Percentiles rank a stretch among this genome's conserved stretches.
These are phyloP conservation scores for Furcasterigmium furcatum DNA, from an alignment of 2,329 filamentous ascomycete genomes.

Conservation along the genomic window DNA sequence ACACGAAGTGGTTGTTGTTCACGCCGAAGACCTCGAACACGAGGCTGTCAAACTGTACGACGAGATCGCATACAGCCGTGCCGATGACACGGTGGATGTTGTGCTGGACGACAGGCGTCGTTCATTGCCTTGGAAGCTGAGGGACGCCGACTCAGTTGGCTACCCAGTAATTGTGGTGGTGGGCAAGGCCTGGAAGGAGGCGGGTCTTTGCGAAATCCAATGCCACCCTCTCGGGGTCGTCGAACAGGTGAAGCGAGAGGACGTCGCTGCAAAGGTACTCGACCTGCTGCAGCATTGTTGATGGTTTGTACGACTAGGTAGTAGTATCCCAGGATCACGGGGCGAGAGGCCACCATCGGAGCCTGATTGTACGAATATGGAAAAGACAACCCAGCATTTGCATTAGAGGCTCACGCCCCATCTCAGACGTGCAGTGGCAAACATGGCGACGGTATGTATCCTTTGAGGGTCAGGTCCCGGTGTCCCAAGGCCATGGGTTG, in stretches of 20 bases:
- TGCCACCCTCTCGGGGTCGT: conserved; percentile 66
- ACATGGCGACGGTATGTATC: too few relatives aligned
- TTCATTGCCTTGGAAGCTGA: conserved; percentile 78
- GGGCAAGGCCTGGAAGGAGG: conserved; percentile 64
- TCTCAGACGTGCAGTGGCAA: too few relatives aligned
- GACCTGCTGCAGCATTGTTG: neutral
- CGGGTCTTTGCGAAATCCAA: conserved; percentile 69
- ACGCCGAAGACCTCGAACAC: conserved; percentile 39
- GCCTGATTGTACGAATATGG: too few relatives aligned
- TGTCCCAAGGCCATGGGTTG: too few relatives aligned
- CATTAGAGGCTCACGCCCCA: too few relatives aligned
- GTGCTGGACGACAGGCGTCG: conserved; percentile 72
- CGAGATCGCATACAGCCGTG: conserved; percentile 31
- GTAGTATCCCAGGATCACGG: too few relatives aligned
- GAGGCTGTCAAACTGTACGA: conserved; percentile 64
- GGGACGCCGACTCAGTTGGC: conserved; percentile 84
- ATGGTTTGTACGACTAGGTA: too few relatives aligned
- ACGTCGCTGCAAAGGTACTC: conserved; percentile 29
- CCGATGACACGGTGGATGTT: conserved; percentile 46
- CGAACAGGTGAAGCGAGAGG: conserved; percentile 51
- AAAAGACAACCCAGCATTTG: too few relatives aligned
- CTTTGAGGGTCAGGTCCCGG: too few relatives aligned
- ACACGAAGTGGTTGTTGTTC: conserved; percentile 70
- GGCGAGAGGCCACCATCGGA: too few relatives aligned
- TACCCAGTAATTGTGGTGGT: conserved; percentile 82